Base-by-base conservation (phyloP, 345 rosid species). In the Pistacia vera region DNA sequence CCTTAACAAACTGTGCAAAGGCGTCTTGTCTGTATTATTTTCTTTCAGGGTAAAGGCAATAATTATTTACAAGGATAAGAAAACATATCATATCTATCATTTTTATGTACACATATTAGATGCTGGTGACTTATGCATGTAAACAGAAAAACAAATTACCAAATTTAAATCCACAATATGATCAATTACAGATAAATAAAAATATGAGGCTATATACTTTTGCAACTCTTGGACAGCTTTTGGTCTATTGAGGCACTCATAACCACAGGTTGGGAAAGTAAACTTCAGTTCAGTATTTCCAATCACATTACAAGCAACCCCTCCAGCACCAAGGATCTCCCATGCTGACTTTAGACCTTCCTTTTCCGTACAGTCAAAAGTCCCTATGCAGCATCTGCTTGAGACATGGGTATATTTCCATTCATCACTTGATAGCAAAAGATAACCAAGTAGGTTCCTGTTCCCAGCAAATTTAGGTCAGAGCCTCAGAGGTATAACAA, bases 361-460 rank as follows among this genome's bases (percentile, higher is more conserved):
- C 75, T 81, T 86, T 69, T 78, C 78, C 46, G 74, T 59, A 85
- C 68, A 63, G 12, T 86, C 67, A 20, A 85, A 80, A 80, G 79
- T 72, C 61, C 82, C 85, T 54, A 85, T 54, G 80, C 88, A 84
- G 86, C 94, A 93, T 83, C 97, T 91, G 78, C 87, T 86, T 20
- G 93, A 84, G 62, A 86, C 75, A 79, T 86, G 93, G 16, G 79
- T 81, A 44, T 82, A 88, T 72, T 81, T 84, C 81, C 88, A 84
- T 83, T 79, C 89, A 65, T 87, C 90, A 81, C 89, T 84, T 56
- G 89, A 86, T 75, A 92, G 80, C 92, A 93, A 77, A 63, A 92
- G 88, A 83, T 92, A 88, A 80, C 97, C 99, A 57, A 96, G 98
- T 62, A 89, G 85, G 70, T 93, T 90, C 91, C 98, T 96, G 89